These are phyloP conservation scores for Phytophthora pistaciae DNA, from an alignment of 352 stramenopile species.

Conservation along the genomic window DNA sequence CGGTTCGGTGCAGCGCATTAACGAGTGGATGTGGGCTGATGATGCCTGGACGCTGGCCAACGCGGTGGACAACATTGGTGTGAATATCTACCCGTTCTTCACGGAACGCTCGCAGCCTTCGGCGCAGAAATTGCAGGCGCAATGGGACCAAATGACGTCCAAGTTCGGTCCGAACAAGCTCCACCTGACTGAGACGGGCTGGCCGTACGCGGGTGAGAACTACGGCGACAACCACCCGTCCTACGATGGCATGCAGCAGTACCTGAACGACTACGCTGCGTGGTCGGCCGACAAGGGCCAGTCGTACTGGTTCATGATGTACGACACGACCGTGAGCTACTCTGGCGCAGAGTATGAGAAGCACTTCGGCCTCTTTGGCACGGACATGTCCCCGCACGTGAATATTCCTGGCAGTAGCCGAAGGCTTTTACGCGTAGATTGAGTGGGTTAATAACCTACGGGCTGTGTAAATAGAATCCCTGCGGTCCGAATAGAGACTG, in stretches of 20 bases:
- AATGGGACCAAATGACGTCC: conserved; percentile 50
- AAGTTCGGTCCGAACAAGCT: conserved; percentile 55
- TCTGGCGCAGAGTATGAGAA: conserved; percentile 55
- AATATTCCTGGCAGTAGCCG: neutral
- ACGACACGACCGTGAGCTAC: conserved; percentile 61
- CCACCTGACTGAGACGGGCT: conserved; percentile 69
- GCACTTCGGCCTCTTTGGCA: conserved; percentile 60
- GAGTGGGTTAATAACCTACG: neutral
- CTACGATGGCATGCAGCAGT: conserved; percentile 29
- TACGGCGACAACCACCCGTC: conserved; percentile 44
- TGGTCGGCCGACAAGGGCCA: conserved; percentile 22
- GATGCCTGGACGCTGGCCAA: conserved; percentile 43
- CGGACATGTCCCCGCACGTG: conserved; percentile 30
- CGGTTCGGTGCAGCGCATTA: conserved; percentile 74
- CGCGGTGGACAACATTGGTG: conserved; percentile 37
- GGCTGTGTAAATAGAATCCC: neutral
- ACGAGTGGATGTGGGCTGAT: conserved; percentile 56
- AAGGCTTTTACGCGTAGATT: neutral
- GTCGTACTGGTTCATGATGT: conserved; percentile 74
- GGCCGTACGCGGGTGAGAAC: conserved; percentile 44
- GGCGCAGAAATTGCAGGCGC: conserved; percentile 61
- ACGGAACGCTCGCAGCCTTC: conserved; percentile 34
- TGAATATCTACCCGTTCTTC: conserved; percentile 59
- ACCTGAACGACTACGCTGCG: conserved; percentile 49
- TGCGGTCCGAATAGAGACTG: too few relatives aligned